These are phyloP conservation scores for Aureobasidium sp. DNA, from an alignment of 2,329 filamentous ascomycete genomes.

Conservation along the genomic window DNA sequence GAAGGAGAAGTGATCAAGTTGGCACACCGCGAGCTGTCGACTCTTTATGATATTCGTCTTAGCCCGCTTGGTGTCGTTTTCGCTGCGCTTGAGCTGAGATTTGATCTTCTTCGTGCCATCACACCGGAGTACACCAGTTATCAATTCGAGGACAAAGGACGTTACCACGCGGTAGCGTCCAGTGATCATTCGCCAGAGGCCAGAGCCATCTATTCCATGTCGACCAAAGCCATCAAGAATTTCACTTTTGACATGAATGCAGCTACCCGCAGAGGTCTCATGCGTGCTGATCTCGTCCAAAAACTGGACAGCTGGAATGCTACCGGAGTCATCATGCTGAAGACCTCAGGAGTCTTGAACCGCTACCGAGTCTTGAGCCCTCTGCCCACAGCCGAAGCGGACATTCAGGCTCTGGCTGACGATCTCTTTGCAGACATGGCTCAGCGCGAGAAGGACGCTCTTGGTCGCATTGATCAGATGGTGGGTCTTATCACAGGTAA, in stretches of 20 bases:
- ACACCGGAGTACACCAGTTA: constrained; percentile 52
- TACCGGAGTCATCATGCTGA: constrained; percentile 41
- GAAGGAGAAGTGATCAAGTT: constrained; percentile 39
- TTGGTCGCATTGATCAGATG: constrained; percentile 43
- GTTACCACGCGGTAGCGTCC: constrained; percentile 11
- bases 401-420: constrained; percentile 38
- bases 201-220: constrained; percentile 35
- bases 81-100: constrained; percentile 52
- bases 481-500: constrained; percentile 45
- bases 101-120: constrained; percentile 46
- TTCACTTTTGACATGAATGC: constrained; percentile 43
- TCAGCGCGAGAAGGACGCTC: constrained; percentile 44
- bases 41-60: constrained; percentile 46
- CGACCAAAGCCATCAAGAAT: constrained; percentile 35
- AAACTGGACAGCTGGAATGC: constrained; percentile 50
- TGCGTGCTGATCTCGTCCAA: constrained; percentile 42
- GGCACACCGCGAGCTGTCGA: constrained; percentile 37
- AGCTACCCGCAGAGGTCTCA: constrained; percentile 26
- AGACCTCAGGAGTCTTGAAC: constrained; percentile 44
- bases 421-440: constrained; percentile 44
- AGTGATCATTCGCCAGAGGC: constrained; percentile 35
- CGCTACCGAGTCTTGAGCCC: constrained; percentile 43
- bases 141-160: constrained; percentile 34
- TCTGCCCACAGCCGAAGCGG: constrained; percentile 35
- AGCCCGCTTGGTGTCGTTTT: constrained; percentile 33